These are phyloP conservation scores for Podospora pseudocomata DNA, from an alignment of 495 filamentous ascomycete species.

Conservation along the genomic window DNA sequence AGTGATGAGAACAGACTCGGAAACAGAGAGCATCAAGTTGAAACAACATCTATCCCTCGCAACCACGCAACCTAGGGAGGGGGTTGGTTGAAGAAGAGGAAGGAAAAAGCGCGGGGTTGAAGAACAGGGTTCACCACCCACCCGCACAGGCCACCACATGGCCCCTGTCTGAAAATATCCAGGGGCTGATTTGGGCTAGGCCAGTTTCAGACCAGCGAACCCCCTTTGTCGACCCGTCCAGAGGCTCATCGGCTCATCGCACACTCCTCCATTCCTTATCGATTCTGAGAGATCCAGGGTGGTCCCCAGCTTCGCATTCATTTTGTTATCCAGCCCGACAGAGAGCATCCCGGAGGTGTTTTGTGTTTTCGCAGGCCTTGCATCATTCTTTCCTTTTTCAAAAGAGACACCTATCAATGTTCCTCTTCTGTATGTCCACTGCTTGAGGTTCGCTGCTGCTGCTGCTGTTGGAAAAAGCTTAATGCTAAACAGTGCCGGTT, in stretches of 20 bases:
- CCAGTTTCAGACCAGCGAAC: slow-evolving; percentile 28
- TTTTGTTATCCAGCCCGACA: slow-evolving; percentile 6
- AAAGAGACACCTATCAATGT: background rate
- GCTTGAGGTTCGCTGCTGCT: background rate
- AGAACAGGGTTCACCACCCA: background rate
- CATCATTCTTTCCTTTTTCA: slow-evolving; percentile 7
- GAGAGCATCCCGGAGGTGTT: slow-evolving; percentile 14
- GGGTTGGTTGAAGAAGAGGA: background rate
- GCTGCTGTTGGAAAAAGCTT: slow-evolving; percentile 9
- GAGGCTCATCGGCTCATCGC: background rate
- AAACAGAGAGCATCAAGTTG: background rate
- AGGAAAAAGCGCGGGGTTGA: slow-evolving; percentile 7
- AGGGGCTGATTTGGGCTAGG: slow-evolving; percentile 24
- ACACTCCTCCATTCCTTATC: slow-evolving; percentile 20
- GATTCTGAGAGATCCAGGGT: slow-evolving; percentile 25
- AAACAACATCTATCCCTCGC: background rate
- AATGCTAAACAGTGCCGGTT: slow-evolving; percentile 33
- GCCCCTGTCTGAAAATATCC: slow-evolving; percentile 1
- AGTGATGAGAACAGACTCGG: background rate
- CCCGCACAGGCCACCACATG: slow-evolving; percentile 13
- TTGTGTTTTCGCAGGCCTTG: slow-evolving; percentile 10
- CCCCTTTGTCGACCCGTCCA: slow-evolving; percentile 22
- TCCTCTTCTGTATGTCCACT: background rate
- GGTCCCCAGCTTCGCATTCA: slow-evolving; percentile 12
- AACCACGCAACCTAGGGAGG: background rate